These are phyloP conservation scores for Heliosperma pusillum DNA, from an alignment of 148 eudicot genomes.

Conservation along the genomic window DNA sequence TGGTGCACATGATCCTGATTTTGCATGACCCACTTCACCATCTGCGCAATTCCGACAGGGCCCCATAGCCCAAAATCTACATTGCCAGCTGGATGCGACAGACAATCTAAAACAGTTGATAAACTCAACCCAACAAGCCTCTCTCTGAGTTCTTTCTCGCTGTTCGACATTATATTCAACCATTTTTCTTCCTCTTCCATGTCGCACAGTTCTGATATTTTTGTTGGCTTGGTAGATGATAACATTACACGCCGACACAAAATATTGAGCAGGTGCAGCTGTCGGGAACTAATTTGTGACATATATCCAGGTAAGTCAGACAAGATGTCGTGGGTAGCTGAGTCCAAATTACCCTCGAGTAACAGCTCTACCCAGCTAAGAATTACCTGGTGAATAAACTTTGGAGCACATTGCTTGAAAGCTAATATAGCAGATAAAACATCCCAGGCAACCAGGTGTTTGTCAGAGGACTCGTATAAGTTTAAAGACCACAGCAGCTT, in stretches of 20 bases:
- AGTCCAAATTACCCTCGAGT: conserved; percentile 29
- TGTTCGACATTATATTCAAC: conserved; percentile 46
- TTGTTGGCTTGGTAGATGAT: conserved; percentile 23
- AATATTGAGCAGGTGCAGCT: conserved; percentile 69
- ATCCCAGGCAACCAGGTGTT: conserved; percentile 78
- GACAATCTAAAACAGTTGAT: conserved; percentile 27
- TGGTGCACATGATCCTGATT: conserved; percentile 32
- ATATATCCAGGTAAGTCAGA: conserved; percentile 34
- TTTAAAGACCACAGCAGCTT: conserved; percentile 52
- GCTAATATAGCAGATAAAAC: conserved; percentile 56
- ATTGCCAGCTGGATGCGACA: conserved; percentile 20
- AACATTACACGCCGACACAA: conserved; percentile 55
- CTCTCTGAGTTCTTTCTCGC: conserved; percentile 69
- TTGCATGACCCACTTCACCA: conserved; percentile 61
- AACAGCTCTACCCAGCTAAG: conserved; percentile 47
- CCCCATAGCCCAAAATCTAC: conserved; percentile 33
- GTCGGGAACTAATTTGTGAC: conserved; percentile 49
- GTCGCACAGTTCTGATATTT: conserved; percentile 23
- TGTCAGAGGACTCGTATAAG: conserved; percentile 37
- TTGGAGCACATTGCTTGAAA: conserved; percentile 51
- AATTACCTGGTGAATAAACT: conserved; percentile 45
- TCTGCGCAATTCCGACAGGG: conserved; percentile 58
- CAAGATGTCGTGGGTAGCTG: conserved; percentile 27
- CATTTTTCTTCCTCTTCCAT: conserved; percentile 44
- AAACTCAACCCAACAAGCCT: conserved; percentile 69